Evolutionary conservation across 257 asterid genomes (phyloP), one percentile per base, ranked within the genome.

Genomic region (Solanum lycopersicoides): DNA sequence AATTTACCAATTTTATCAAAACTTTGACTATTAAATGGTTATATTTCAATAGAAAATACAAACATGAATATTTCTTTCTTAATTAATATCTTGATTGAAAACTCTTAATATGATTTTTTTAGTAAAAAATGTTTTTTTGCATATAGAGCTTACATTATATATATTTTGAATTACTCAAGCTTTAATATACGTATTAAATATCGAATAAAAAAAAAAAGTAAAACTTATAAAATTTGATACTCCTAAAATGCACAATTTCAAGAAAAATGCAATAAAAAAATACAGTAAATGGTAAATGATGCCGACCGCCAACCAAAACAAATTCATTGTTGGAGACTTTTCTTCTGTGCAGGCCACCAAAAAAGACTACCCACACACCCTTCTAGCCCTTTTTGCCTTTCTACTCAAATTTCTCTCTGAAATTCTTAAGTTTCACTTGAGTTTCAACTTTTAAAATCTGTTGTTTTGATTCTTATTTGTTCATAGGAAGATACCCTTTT

Each of bases 231-330:
- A 35, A 37, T 39, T 76, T 12, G 23, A 7, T 76, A 42, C 34
- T 42, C 16, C 20, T 41, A 37, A n/a, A 34, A 34, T 72, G 4
- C 15, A 35, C n/a, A 73, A 76, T 76, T n/a, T 76, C 21, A 42
- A 60, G 23, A 60, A 60, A 37, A 60, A 37, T 56, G 74, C 8
- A 83, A 84, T n/a, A 30, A 37, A 83, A 28, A 45, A 82, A 5
- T 41, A 41, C 44, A 41, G 44, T 18, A 73, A 86, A 34, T n/a
- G 83, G 83, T 30, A 86, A 90, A 88, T 92, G 96, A 94, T 92
- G 90, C 98, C 94, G 98, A 95, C 97, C 93, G 95, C 96, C 95
- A 93, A 92, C 96, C 96, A 90, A 93, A 93, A 88, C 88, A 89
- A 89, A 88, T 89, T 93, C 92, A 84, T 88, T 89, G 83, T 89